Conservation (phyloP, 73 alveolate species). For the Breviolum minutum region DNA sequence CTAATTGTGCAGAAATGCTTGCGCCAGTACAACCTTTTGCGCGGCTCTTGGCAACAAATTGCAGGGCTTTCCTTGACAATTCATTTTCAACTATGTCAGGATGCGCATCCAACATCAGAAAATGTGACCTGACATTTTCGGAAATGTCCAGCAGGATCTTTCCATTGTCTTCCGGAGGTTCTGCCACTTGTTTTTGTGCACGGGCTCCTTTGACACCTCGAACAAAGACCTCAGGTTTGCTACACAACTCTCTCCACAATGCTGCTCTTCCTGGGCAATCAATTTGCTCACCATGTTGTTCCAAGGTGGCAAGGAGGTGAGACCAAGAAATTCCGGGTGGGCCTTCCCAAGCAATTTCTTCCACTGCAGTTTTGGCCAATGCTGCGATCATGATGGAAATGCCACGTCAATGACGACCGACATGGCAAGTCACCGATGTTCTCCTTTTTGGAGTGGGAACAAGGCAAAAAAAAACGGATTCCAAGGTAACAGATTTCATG, state of each 20-base stretch:
- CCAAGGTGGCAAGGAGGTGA: conserved; percentile 23
- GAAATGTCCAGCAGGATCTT: background rate
- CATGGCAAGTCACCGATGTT: no score
- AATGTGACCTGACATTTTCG: background rate
- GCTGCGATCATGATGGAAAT: conserved; percentile 18
- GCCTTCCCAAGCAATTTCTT: conserved; percentile 81
- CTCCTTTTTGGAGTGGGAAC: no score
- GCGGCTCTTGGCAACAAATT: conserved; percentile 54
- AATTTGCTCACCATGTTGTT: conserved; percentile 14
- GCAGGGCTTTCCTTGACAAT: background rate
- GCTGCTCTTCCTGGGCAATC: background rate
- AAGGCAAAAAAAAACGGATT: no score
- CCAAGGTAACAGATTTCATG: no score
- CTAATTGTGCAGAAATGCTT: background rate
- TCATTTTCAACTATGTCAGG: conserved; percentile 57
- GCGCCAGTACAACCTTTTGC: conserved; percentile 37
- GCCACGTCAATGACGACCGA: no score
- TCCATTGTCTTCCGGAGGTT: background rate
- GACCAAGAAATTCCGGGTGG: conserved; percentile 67
- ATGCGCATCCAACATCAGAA: conserved; percentile 48
- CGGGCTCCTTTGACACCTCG: background rate
- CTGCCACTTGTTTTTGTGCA: background rate
- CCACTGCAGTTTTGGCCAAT: conserved; percentile 4
- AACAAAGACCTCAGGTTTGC: background rate
- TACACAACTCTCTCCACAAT: conserved; percentile 25